Evolutionary conservation across 2,329 filamentous ascomycete species (phyloP).

Genomic region (Bertia moriformis): DNA sequence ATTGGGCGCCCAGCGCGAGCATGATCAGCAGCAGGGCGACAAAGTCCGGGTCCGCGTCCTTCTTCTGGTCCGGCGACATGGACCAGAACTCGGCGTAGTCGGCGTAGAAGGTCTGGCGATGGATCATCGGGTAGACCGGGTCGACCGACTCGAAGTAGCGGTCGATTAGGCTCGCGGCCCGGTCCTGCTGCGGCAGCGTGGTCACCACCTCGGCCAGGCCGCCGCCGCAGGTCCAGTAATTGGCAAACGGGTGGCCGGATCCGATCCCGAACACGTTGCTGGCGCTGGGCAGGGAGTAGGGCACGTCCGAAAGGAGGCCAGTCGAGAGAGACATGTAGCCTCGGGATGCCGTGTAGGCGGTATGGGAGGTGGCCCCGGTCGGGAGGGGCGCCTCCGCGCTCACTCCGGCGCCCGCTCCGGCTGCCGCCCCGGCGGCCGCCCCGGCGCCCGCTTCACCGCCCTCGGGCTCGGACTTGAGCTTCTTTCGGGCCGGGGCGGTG

Average conservation of each 20-base stretch:
- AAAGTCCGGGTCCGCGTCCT: conserved; percentile 47
- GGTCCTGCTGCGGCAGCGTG: conserved; percentile 61
- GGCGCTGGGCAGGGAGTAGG: conserved; percentile 54
- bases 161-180: conserved; percentile 55
- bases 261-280: conserved; percentile 73
- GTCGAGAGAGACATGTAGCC: conserved; percentile 39
- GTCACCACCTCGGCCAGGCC: conserved; percentile 62
- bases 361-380: conserved; percentile 25
- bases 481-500: conserved; percentile 42
- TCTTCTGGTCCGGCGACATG: conserved; percentile 38
- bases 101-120: conserved; percentile 60
- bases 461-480: conserved; percentile 14
- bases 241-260: conserved; percentile 65
- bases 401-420: too few relatives aligned
- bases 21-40: conserved; percentile 64
- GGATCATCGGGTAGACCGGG: conserved; percentile 68
- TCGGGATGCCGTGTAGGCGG: too few relatives aligned
- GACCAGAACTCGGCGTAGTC: conserved; percentile 72
- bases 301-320: conserved; percentile 56
- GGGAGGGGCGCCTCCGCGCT: conserved; percentile 8
- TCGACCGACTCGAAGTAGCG: conserved; percentile 61
- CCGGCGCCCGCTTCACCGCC: conserved; percentile 33
- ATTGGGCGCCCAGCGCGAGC: conserved; percentile 66
- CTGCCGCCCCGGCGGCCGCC: conserved; percentile 34
- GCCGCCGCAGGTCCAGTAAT: conserved; percentile 72